A percentile compares a stretch with the other conserved stretches of the same genome.
Evolutionary conservation across 225 moss, liverwort and hornwort genomes (phyloP).

Genomic region (Lunularia cruciata): DNA sequence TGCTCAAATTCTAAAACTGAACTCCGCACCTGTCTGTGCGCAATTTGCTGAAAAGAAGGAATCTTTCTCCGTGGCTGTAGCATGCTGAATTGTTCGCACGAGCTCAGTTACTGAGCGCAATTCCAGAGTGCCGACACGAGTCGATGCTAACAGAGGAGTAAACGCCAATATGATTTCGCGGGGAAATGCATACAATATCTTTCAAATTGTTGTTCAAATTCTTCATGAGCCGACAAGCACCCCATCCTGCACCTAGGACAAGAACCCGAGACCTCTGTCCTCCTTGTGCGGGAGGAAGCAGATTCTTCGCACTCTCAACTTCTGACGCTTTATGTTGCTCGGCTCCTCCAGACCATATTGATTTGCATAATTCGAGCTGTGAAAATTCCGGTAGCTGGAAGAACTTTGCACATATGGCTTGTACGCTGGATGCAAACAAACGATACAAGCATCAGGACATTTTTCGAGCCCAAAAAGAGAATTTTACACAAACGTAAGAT

Average conservation of each 20-base stretch:
- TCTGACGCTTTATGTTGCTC: not conserved
- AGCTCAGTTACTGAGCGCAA: conserved; percentile 88
- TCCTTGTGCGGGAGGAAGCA: conserved; percentile 40
- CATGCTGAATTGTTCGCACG: conserved; percentile 82
- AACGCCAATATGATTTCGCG: conserved; percentile 99
- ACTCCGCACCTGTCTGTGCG: conserved; percentile 37
- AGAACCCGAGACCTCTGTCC: conserved; percentile 74
- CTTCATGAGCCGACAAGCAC: conserved; percentile 71
- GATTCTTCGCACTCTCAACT: not conserved
- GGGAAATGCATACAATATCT: conserved; percentile 82
- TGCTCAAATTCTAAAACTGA: not conserved
- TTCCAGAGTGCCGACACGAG: conserved; percentile 85
- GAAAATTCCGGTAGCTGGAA: conserved; percentile 11
- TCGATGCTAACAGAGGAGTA: conserved; percentile 81
- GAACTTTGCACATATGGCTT: conserved; percentile 11
- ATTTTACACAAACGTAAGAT: not conserved
- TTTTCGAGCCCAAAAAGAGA: not conserved
- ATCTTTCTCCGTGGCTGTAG: conserved; percentile 52
- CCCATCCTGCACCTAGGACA: conserved; percentile 87
- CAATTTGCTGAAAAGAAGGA: conserved; percentile 72
- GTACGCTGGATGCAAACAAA: conserved; percentile 25
- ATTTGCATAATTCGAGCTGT: conserved; percentile 23
- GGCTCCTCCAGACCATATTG: conserved; percentile 19
- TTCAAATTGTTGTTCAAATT: conserved; percentile 58
- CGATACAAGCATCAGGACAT: not conserved